A percentile compares a stretch with the other conserved stretches of the same genome.
phyloP scores from a whole-genome alignment of 2,329 filamentous ascomycete species.

The Cryphonectria radicalis region DNA sequence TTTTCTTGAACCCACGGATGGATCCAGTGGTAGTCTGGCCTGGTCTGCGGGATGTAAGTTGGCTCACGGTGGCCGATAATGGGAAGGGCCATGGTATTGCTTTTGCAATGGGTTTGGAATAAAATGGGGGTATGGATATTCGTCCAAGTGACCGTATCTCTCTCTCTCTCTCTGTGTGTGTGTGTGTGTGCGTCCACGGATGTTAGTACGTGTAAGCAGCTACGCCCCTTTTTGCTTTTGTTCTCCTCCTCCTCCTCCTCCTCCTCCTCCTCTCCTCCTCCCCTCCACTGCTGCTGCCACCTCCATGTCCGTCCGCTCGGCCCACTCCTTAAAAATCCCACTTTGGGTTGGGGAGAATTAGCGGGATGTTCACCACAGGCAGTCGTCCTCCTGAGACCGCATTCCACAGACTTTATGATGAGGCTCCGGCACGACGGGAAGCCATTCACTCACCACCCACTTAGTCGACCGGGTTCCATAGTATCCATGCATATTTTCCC shows the following conservation, averaged over 20 bases:
- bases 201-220: neutral
- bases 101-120: neutral
- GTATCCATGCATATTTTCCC: neutral
- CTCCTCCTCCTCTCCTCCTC: neutral
- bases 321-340: neutral
- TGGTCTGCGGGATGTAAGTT: neutral
- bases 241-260: neutral
- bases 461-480: neutral
- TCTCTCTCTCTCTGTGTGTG: no score
- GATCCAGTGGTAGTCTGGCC: neutral
- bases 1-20: neutral
- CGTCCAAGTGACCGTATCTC: neutral
- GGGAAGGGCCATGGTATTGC: neutral
- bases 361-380: neutral
- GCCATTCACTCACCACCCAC: neutral
- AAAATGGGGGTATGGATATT: no score
- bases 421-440: constrained; percentile 4
- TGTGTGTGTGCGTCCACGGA: neutral
- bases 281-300: no score
- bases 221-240: neutral
- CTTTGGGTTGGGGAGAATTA: neutral
- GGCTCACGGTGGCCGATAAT: neutral
- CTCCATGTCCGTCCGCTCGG: neutral
- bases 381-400: neutral
- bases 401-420: neutral